A percentile compares a stretch with the other conserved stretches of the same genome.
Conservation (phyloP, 768 basidiomycete species). For the Royoungia palumana region DNA sequence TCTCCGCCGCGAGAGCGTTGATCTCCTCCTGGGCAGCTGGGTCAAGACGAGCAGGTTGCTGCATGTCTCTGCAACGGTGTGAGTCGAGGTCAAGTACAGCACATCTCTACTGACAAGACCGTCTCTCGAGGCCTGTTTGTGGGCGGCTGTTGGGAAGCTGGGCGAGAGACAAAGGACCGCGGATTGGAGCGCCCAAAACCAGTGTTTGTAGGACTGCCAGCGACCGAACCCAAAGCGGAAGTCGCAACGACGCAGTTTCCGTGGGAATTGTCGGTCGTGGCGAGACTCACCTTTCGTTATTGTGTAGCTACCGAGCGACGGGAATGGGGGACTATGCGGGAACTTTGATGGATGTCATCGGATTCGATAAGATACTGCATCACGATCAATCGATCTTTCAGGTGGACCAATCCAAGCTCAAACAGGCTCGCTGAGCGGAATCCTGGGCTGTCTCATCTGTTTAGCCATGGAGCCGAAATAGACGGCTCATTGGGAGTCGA, state of each 20-base stretch:
- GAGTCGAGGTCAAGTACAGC: slow-evolving; percentile 15
- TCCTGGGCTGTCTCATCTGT: too few species aligned
- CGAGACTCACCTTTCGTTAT: too few species aligned
- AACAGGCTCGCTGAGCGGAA: too few species aligned
- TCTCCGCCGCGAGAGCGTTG: slow-evolving; percentile 18
- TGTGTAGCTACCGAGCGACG: too few species aligned
- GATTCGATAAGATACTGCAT: background rate
- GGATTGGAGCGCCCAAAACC: background rate
- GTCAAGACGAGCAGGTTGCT: slow-evolving; percentile 11
- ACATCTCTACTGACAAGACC: slow-evolving; percentile 24
- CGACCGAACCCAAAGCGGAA: slow-evolving; percentile 12
- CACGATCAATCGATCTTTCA: too few species aligned
- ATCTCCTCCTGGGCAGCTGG: slow-evolving; percentile 27
- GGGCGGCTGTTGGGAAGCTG: background rate
- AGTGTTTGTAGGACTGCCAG: background rate
- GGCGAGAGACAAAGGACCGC: background rate
- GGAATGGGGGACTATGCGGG: too few species aligned
- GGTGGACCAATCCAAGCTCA: too few species aligned
- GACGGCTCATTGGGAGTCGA: too few species aligned
- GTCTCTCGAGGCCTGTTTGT: slow-evolving; percentile 15
- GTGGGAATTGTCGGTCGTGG: slow-evolving; percentile 9
- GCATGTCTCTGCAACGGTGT: slow-evolving; percentile 24
- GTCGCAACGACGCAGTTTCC: background rate
- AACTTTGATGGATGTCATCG: too few species aligned
- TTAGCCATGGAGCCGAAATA: too few species aligned